phyloP scores from a whole-genome alignment of 73 alveolate species.

The Paramecium sexaurelia region DNA sequence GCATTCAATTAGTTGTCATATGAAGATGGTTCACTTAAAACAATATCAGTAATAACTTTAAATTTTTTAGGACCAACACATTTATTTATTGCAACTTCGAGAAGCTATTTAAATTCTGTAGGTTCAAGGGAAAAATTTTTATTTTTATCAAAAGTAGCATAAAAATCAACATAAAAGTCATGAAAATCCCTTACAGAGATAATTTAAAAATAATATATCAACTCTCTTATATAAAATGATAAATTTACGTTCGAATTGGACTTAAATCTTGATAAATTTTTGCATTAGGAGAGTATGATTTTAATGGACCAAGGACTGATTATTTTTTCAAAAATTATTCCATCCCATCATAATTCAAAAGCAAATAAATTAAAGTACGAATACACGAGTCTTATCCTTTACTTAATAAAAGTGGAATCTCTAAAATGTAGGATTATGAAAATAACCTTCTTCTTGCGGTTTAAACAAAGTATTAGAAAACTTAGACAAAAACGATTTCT shows the following conservation, averaged over 20 bases:
- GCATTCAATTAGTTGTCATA: neutral
- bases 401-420: neutral
- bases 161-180: conserved; percentile 46
- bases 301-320: neutral
- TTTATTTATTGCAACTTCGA: neutral
- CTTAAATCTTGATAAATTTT: neutral
- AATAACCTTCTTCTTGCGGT: neutral
- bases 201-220: neutral
- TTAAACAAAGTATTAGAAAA: neutral
- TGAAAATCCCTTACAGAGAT: conserved; percentile 1
- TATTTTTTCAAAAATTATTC: neutral
- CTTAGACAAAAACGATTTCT: neutral
- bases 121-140: conserved; percentile 19
- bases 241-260: neutral
- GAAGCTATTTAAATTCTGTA: neutral
- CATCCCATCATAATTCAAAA: neutral
- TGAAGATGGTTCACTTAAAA: neutral
- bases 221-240: neutral
- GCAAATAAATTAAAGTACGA: neutral
- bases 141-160: conserved; percentile 38
- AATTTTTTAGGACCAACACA: conserved; percentile 24
- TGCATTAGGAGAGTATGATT: neutral
- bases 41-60: neutral
- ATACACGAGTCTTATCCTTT: neutral
- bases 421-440: neutral